Percentiles rank a stretch among this genome's conserved stretches.
phyloP scores from a whole-genome alignment of 257 asterid species.

The Solanum arcanum region DNA sequence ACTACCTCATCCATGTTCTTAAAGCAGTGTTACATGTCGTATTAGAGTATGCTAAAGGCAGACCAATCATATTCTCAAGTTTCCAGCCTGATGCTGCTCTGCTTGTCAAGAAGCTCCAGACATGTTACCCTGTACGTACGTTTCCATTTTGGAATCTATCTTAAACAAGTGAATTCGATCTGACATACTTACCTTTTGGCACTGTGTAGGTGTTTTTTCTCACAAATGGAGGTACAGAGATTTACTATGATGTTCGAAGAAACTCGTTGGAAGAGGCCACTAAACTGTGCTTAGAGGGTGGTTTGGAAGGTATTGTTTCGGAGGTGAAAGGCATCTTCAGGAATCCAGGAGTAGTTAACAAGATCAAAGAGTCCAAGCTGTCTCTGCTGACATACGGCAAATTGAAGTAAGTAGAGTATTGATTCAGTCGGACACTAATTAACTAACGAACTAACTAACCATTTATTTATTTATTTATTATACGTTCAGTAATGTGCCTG shows the following conservation, averaged over 20 bases:
- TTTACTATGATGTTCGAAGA: slow-evolving; percentile 57
- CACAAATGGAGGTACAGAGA: slow-evolving; percentile 75
- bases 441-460: no score
- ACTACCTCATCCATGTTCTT: slow-evolving; percentile 27
- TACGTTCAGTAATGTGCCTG: slow-evolving; percentile 52
- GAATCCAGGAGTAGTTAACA: slow-evolving; percentile 67
- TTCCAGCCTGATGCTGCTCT: slow-evolving; percentile 93
- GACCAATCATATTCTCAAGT: slow-evolving; percentile 63
- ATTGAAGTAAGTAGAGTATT: slow-evolving; percentile 46
- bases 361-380: slow-evolving; percentile 64
- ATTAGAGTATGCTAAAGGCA: slow-evolving; percentile 42
- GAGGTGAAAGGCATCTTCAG: slow-evolving; percentile 65
- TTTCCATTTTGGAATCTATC: not conserved
- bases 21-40: slow-evolving; percentile 48
- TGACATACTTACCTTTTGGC: not conserved
- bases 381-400: slow-evolving; percentile 76
- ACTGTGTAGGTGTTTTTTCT: slow-evolving; percentile 65
- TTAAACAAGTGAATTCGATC: no score
- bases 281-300: slow-evolving; percentile 71
- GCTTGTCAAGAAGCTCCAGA: slow-evolving; percentile 52
- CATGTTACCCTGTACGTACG: slow-evolving; percentile 64
- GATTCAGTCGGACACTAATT: no score
- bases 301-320: slow-evolving; percentile 80
- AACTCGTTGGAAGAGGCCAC: slow-evolving; percentile 81
- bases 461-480: no score